phyloP scores from a whole-genome alignment of 2,329 filamentous ascomycete genomes.

The Cladobotryum protrusum region DNA sequence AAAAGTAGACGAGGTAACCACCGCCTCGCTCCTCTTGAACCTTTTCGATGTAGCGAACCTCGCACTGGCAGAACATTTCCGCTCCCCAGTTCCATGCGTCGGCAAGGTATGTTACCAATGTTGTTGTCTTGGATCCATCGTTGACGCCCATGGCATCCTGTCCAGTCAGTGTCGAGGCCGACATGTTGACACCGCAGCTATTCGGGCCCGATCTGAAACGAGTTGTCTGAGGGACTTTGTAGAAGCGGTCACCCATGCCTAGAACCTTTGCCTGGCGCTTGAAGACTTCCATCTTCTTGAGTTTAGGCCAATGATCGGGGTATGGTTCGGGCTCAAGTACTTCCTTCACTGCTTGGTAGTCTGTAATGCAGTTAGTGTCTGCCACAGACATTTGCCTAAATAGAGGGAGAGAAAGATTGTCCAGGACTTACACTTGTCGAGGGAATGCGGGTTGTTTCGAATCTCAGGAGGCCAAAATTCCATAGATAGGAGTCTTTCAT shows the following conservation, averaged over 20 bases:
- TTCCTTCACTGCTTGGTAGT: constrained; percentile 49
- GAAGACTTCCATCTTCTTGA: constrained; percentile 53
- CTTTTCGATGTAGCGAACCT: constrained; percentile 57
- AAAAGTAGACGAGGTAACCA: constrained; percentile 59
- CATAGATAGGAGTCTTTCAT: constrained; percentile 46
- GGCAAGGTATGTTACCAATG: constrained; percentile 58
- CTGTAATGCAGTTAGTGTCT: constrained; percentile 25
- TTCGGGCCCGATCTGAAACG: constrained; percentile 56
- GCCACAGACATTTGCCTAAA: background rate
- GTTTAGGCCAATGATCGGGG: constrained; percentile 49
- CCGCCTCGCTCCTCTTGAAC: constrained; percentile 32
- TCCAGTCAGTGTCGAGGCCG: constrained; percentile 51
- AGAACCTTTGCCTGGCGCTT: constrained; percentile 49
- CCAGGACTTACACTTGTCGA: constrained; percentile 43
- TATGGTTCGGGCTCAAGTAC: constrained; percentile 56
- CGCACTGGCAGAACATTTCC: constrained; percentile 64
- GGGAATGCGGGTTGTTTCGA: constrained; percentile 28
- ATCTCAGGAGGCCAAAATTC: constrained; percentile 55
- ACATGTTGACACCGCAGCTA: constrained; percentile 58
- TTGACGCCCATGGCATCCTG: constrained; percentile 60
- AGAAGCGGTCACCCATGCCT: constrained; percentile 47
- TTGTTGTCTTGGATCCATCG: constrained; percentile 62
- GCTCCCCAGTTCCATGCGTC: constrained; percentile 69
- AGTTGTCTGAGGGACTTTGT: constrained; percentile 54
- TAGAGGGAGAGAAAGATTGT: background rate